Evolutionary conservation across 2,329 filamentous ascomycete species (phyloP), one percentile per base, ranked within the genome.

Genomic region (Apiospora sp.): DNA sequence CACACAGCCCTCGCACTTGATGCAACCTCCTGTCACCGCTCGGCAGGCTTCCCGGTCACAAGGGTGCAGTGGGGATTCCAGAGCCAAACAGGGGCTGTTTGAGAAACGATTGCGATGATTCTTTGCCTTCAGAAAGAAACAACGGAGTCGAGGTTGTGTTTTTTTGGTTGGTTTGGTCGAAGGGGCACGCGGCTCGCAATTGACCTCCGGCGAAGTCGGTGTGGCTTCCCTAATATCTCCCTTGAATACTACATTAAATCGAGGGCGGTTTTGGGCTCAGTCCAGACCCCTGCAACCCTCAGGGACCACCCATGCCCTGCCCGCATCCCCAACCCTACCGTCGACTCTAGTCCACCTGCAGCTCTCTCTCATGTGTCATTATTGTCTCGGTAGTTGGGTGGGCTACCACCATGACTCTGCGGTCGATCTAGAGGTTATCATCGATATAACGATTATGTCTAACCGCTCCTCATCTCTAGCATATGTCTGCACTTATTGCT

Each of bases 301-400:
- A 19, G 30, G 58, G 58, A 24, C 30, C 58, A 34, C 58, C 58
- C 58, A 41, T 64, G 58, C 58, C 19, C 19, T 41, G 58, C 22
- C 19, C 58, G 24, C 58, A 64, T 64, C 58, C 58, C 58, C 58
- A 64, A 64, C 58, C 34, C 34, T 64, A 64, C 34, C 41, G 58
- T 64, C 58, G 58, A 22, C 30, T 14, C 51, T 6, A 37, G 19
- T 61, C 54, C 27, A 37, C 30, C 54, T 61, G 54, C 48, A 51
- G 19, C 30, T 22, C 46, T 49, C 46, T 22, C 22, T 22, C 46
- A 49, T 49, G 22, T 41, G 34, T 19, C 22, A n/a, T n/a, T 37
- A 13, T 64, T 41, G 34, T 41, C 58, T 41, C 58, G 58, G 58
- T 41, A 64, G 58, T 41, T 64, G 30, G 34, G 58, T 41, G 30